These are phyloP conservation scores for Lactarius hatsudake DNA, from an alignment of 768 basidiomycete species.

Conservation along the genomic window DNA sequence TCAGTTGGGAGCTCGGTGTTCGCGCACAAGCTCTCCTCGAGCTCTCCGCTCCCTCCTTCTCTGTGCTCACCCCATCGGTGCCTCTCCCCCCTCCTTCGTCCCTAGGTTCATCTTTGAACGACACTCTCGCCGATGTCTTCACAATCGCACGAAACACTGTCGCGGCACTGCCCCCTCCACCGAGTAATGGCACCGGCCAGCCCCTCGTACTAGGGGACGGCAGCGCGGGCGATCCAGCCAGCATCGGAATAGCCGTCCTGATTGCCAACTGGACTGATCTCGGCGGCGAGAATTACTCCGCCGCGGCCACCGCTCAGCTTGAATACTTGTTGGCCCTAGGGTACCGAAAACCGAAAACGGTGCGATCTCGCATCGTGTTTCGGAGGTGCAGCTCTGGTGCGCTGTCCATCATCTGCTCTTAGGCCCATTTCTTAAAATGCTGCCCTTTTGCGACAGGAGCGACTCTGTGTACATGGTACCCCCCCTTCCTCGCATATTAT, in stretches of 20 bases:
- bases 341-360: conserved; percentile 69
- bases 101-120: conserved; percentile 27
- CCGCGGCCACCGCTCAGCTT: conserved; percentile 64
- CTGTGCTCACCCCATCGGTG: conserved; percentile 39
- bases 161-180: conserved; percentile 43
- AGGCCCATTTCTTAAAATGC: background rate
- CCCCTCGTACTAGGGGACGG: conserved; percentile 55
- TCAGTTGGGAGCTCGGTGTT: conserved; percentile 55
- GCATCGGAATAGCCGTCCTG: conserved; percentile 67
- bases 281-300: conserved; percentile 53
- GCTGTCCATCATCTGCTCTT: conserved; percentile 24
- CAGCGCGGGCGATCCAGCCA: conserved; percentile 76
- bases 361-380: conserved; percentile 74
- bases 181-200: conserved; percentile 45
- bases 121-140: conserved; percentile 52
- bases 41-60: conserved; percentile 43
- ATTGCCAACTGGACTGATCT: conserved; percentile 53
- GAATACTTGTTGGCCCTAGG: conserved; percentile 47
- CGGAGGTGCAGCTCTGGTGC: conserved; percentile 71
- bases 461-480: conserved; percentile 86
- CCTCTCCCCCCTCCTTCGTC: conserved; percentile 33
- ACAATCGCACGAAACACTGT: conserved; percentile 52
- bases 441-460: conserved; percentile 44
- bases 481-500: conserved; percentile 83
- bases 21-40: conserved; percentile 52